These are phyloP conservation scores for Penicillium sp. DNA, from an alignment of 2,329 filamentous ascomycete species.

Conservation along the genomic window DNA sequence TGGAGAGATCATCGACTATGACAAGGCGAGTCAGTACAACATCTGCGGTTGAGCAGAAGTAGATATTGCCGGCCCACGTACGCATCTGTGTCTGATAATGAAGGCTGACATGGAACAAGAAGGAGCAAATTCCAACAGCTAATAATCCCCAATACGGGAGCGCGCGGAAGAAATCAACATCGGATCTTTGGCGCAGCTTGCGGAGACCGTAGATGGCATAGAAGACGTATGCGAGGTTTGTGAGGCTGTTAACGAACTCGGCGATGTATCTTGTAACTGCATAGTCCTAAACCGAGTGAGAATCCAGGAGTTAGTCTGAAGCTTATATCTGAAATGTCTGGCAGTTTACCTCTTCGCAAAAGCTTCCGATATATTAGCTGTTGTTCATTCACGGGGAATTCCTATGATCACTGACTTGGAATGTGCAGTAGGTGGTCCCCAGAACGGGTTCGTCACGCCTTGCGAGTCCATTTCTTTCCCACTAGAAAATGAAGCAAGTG, in stretches of 20 bases:
- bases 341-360: neutral
- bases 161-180: slow-evolving; percentile 1
- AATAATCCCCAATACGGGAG: slow-evolving; percentile 24
- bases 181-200: slow-evolving; percentile 9
- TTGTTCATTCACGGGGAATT: no score
- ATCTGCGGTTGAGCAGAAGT: neutral
- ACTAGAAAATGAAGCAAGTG: neutral
- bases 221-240: slow-evolving; percentile 32
- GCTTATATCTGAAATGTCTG: neutral
- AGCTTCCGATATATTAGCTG: neutral
- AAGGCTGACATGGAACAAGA: slow-evolving; percentile 12
- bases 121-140: slow-evolving; percentile 9
- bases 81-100: slow-evolving; percentile 13
- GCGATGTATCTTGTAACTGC: slow-evolving; percentile 28
- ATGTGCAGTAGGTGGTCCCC: neutral
- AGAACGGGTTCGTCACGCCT: neutral
- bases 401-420: neutral
- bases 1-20: slow-evolving; percentile 27
- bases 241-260: slow-evolving; percentile 36
- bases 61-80: neutral
- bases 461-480: neutral
- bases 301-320: no score
- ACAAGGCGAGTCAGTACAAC: neutral
- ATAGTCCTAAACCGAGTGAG: slow-evolving; percentile 23
- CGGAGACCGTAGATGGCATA: slow-evolving; percentile 27